Percentiles rank a stretch among this genome's conserved stretches.
These are phyloP conservation scores for Cetradonia linearis DNA, from an alignment of 495 filamentous ascomycete genomes.

Conservation along the genomic window DNA sequence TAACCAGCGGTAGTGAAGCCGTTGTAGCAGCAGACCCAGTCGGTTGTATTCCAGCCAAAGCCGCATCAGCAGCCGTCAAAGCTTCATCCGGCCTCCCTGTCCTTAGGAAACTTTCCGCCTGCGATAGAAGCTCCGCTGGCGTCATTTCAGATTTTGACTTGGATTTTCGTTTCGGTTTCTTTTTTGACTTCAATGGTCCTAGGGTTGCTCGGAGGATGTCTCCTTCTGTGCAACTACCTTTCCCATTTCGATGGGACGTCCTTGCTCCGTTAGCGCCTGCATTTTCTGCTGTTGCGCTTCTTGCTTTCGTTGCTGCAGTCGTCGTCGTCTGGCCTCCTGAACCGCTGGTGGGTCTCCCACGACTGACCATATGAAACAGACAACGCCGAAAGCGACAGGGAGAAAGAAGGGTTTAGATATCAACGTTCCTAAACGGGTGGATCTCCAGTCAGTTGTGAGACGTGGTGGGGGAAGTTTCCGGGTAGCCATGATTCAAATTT, in stretches of 20 bases:
- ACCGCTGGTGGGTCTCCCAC: neutral
- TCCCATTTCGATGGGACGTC: neutral
- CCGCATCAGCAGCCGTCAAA: neutral
- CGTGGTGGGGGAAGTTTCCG: neutral
- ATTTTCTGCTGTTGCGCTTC: constrained; percentile 1
- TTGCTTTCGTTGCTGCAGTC: neutral
- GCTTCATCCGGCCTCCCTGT: constrained; percentile 7
- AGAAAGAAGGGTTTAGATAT: neutral
- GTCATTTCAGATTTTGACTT: neutral
- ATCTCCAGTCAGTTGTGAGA: neutral
- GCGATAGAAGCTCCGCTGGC: neutral
- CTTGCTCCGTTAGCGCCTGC: neutral
- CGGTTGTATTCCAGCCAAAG: neutral
- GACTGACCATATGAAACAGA: neutral
- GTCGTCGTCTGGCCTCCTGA: neutral
- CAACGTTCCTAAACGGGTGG: neutral
- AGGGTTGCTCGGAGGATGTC: neutral
- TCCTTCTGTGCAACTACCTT: neutral
- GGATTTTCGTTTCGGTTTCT: neutral
- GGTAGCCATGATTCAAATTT: neutral
- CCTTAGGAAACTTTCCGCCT: neutral
- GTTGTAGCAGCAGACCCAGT: neutral
- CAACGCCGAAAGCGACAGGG: neutral
- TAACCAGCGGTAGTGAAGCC: constrained; percentile 50
- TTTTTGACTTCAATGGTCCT: neutral